Evolutionary conservation across 2,329 filamentous ascomycete genomes (phyloP).

Genomic region (Grosmannia huntii): DNA sequence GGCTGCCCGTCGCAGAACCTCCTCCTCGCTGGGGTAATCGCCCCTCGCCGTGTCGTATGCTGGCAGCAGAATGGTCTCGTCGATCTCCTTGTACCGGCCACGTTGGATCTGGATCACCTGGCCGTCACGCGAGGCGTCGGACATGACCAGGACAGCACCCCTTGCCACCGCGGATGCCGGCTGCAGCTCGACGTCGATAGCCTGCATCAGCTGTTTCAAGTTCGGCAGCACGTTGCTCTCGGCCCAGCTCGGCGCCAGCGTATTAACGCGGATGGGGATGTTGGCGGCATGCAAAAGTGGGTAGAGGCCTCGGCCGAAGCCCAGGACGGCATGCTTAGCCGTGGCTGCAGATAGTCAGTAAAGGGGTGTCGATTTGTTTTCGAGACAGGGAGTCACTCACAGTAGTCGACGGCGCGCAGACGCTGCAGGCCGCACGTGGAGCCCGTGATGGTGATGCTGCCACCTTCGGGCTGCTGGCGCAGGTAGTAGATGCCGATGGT

Average conservation of each 20-base stretch:
- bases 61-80: neutral
- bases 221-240: conserved; percentile 1
- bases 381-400: neutral
- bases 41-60: neutral
- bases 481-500: conserved; percentile 1
- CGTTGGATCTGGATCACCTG: conserved; percentile 1
- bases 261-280: conserved; percentile 1
- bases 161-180: neutral
- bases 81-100: conserved; percentile 1
- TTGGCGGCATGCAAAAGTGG: neutral
- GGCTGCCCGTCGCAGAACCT: neutral
- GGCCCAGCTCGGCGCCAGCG: conserved; percentile 1
- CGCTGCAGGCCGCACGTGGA: conserved; percentile 2
- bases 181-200: neutral
- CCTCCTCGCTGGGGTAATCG: conserved; percentile 1
- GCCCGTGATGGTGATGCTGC: conserved; percentile 1
- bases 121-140: neutral
- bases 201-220: neutral
- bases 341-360: neutral
- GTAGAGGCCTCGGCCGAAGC: conserved; percentile 1
- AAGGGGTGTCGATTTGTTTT: no score
- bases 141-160: neutral
- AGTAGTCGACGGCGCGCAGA: conserved; percentile 1
- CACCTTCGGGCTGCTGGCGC: neutral
- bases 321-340: neutral